These are phyloP conservation scores for Apiospora sp. DNA, from an alignment of 2,329 filamentous ascomycete species.

Conservation along the genomic window DNA sequence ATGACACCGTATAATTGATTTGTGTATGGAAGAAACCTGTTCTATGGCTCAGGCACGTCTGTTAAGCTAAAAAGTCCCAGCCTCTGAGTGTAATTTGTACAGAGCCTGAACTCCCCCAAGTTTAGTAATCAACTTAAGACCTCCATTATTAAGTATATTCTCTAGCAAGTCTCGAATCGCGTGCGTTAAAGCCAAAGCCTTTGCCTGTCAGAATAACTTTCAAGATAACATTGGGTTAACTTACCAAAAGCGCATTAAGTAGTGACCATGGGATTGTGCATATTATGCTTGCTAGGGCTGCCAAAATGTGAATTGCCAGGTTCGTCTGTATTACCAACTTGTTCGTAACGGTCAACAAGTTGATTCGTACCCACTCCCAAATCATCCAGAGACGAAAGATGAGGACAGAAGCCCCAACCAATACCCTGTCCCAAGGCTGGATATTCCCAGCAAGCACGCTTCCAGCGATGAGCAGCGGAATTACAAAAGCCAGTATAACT, in stretches of 20 bases:
- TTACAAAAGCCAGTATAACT: neutral
- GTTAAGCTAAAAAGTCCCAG: neutral
- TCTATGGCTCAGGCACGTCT: neutral
- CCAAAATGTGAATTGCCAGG: conserved; percentile 3
- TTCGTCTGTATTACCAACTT: neutral
- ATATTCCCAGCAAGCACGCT: neutral
- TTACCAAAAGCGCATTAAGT: neutral
- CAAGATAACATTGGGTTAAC: neutral
- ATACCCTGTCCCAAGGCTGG: neutral
- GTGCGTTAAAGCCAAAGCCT: conserved; percentile 5
- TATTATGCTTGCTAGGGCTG: neutral
- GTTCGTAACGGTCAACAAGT: neutral
- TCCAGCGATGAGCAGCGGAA: neutral
- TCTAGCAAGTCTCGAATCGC: neutral
- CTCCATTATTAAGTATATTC: neutral
- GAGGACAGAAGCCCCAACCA: conserved; percentile 4
- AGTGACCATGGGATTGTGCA: neutral
- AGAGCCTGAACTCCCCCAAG: neutral
- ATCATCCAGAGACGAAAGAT: neutral
- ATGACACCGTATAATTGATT: no score
- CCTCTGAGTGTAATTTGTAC: neutral
- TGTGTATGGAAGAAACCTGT: neutral
- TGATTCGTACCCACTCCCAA: neutral
- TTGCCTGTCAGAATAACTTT: neutral
- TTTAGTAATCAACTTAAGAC: neutral